Base-by-base conservation (phyloP, 768 basidiomycete species). In the Rhodotorula taiwanensis region DNA sequence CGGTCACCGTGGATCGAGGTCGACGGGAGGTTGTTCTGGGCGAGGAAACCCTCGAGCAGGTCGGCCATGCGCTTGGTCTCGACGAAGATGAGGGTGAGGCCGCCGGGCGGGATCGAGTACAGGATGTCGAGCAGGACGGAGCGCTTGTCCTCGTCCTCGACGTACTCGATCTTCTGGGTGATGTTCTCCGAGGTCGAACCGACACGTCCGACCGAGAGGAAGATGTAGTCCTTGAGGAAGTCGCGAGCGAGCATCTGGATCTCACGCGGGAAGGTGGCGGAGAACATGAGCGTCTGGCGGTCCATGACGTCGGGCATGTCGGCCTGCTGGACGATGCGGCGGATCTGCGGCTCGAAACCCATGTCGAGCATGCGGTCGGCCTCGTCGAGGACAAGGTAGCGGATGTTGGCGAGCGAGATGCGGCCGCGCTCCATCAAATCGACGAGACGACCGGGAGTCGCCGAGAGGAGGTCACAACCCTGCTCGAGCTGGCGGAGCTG, bases 341-440 rank as follows among this genome's bases (percentile, higher is more conserved):
- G 84, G 74, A 99, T 99, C 79, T 98, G 95, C 59, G 95, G 95
- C 78, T 99, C 95, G 81, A 99, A 99, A 86, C 95, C 95, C 95
- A 99, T 99, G 80, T 99, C 95, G 74, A 99, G 83, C 95, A 99
- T 99, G 74, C 95, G 88, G 81, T 99, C 95, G 65, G 95, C 95
- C 79, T 99, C 95, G 73, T 99, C 95, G 58, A 99, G 86, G 31
- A 99, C 95, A 61, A 99, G 86, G 77, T 95, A 98, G 73, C 89
- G 87, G 80, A 99, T 86, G 78, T 97, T 97, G 70, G 89, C 84
- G 66, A 99, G 83, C 74, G 88, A 90, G 81, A 99, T 97, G 63
- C 89, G 84, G 18, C 95, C 95, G 72, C 95, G 88, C 79, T 99
- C 95, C 71, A 99, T 94, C 66, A 99, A 82, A 78, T 99, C 95